These are phyloP conservation scores for Tuber indicum DNA, from an alignment of 495 filamentous ascomycete species.

Conservation along the genomic window DNA sequence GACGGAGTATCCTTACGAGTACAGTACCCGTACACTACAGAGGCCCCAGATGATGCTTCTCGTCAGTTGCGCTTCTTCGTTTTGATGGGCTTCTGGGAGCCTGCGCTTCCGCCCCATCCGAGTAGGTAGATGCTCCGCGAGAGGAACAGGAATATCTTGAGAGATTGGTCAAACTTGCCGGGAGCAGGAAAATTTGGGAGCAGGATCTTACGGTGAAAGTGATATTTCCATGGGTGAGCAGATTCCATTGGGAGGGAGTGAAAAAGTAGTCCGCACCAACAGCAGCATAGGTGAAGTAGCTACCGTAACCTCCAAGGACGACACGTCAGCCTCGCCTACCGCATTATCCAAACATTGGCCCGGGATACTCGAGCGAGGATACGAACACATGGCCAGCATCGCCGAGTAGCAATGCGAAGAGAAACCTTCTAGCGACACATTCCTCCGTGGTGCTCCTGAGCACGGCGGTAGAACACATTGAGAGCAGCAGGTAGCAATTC, in stretches of 20 bases:
- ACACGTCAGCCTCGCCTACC: conserved; percentile 6
- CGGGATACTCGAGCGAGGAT: not conserved
- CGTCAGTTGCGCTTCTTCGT: not conserved
- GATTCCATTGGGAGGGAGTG: conserved; percentile 18
- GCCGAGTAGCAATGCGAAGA: conserved; percentile 18
- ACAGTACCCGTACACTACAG: not conserved
- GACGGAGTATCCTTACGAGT: not conserved
- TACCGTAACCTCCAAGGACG: conserved; percentile 2
- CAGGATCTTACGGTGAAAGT: conserved; percentile 19
- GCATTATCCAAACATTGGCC: not conserved
- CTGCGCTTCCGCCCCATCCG: conserved; percentile 36
- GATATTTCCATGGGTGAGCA: conserved; percentile 19
- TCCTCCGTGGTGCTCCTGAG: conserved; percentile 26
- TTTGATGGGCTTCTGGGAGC: not conserved
- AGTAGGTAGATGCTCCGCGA: conserved; percentile 29
- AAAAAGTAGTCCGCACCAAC: conserved; percentile 19
- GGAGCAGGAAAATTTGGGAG: not conserved
- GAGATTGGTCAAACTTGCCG: conserved; percentile 9
- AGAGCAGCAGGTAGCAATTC: conserved; percentile 27
- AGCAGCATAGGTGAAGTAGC: conserved; percentile 20
- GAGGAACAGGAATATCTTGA: conserved; percentile 12
- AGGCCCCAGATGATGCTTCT: not conserved
- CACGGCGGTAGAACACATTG: conserved; percentile 25
- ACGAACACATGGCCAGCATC: conserved; percentile 27
- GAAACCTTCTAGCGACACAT: conserved; percentile 19